Percentiles rank a stretch among this genome's conserved stretches.
These are phyloP conservation scores for Lactifluus rugatus DNA, from an alignment of 768 basidiomycete species.

Conservation along the genomic window DNA sequence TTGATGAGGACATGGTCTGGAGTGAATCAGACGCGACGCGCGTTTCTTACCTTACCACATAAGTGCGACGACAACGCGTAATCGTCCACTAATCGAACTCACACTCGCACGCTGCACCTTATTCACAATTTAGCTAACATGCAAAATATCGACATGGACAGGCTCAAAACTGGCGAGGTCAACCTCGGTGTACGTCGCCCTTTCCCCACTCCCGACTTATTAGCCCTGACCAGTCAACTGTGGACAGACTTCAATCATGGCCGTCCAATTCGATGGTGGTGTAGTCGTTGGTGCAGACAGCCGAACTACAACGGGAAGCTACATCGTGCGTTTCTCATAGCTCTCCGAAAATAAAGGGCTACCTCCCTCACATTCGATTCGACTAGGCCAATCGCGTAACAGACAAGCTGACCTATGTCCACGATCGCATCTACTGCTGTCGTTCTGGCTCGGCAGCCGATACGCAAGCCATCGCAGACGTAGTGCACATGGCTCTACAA, in stretches of 20 bases:
- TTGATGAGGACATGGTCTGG: constrained; percentile 41
- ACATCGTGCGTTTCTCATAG: constrained; percentile 56
- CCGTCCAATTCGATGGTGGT: constrained; percentile 90
- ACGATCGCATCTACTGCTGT: constrained; percentile 99
- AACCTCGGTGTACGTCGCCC: constrained; percentile 77
- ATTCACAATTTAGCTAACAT: constrained; percentile 29
- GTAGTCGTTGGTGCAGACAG: constrained; percentile 97
- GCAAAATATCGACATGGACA: constrained; percentile 65
- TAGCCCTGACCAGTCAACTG: neutral
- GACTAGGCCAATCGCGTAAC: constrained; percentile 91
- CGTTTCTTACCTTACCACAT: constrained; percentile 16
- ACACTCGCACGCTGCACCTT: constrained; percentile 20
- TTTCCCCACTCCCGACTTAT: neutral
- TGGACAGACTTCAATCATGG: constrained; percentile 96
- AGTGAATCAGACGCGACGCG: constrained; percentile 17
- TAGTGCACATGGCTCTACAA: constrained; percentile 76
- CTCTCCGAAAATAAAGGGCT: neutral
- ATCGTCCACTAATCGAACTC: too few species aligned
- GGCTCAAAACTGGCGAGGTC: constrained; percentile 90
- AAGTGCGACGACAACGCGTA: constrained; percentile 34
- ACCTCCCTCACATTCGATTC: too few species aligned
- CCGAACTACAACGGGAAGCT: constrained; percentile 93
- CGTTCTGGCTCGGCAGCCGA: constrained; percentile 97
- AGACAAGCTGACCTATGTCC: constrained; percentile 93
- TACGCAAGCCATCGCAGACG: constrained; percentile 93